Conservation (phyloP, 1,139 yeast genomes). For the Blastobotrys persicus region DNA sequence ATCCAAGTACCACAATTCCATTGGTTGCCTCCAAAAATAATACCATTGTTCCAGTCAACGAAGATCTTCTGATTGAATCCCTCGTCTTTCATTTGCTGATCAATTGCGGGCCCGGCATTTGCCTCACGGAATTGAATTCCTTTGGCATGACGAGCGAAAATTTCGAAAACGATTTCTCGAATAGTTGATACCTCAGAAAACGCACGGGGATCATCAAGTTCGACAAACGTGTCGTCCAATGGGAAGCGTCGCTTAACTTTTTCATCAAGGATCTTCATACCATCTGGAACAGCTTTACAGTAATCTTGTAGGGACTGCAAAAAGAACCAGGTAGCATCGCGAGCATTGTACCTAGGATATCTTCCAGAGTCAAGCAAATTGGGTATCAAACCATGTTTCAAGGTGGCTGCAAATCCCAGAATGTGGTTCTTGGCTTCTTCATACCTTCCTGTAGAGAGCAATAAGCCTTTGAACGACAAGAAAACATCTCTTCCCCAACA, state of each 20-base stretch:
- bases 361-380: constrained; percentile 88
- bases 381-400: constrained; percentile 94
- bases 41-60: constrained; percentile 88
- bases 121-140: constrained; percentile 92
- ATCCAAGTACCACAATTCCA: constrained; percentile 98
- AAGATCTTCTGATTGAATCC: constrained; percentile 82
- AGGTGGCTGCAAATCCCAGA: constrained; percentile 81
- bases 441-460: constrained; percentile 71
- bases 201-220: constrained; percentile 68
- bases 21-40: constrained; percentile 88
- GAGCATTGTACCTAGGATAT: constrained; percentile 91
- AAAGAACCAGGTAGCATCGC: constrained; percentile 98
- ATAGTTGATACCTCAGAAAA: constrained; percentile 68
- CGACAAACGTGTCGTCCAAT: constrained; percentile 74
- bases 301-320: constrained; percentile 85
- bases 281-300: constrained; percentile 63
- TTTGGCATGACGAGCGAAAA: constrained; percentile 77
- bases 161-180: constrained; percentile 76
- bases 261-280: constrained; percentile 63
- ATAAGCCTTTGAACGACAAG: constrained; percentile 77
- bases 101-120: constrained; percentile 86
- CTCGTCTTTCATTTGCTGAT: constrained; percentile 87
- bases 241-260: constrained; percentile 85
- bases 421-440: constrained; percentile 82
- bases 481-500: constrained; percentile 99